phyloP scores from a whole-genome alignment of 306 rosid genomes.

The Pyrus bretschneideri region DNA sequence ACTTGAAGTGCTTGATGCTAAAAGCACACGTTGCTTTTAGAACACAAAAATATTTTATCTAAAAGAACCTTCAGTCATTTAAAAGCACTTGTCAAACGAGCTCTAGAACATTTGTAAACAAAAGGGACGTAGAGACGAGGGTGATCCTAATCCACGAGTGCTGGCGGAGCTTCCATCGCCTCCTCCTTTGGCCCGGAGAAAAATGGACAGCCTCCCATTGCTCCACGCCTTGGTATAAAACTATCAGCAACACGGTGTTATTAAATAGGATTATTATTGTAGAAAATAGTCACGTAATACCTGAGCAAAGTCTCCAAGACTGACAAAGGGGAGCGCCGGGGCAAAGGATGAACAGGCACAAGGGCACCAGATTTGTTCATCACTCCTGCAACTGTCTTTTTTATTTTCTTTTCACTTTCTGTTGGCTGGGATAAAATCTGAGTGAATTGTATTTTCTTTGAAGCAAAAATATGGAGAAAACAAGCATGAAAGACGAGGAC shows the following conservation, averaged over 20 bases:
- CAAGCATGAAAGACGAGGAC: neutral
- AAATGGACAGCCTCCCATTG: slow-evolving; percentile 43
- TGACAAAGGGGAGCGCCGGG: slow-evolving; percentile 36
- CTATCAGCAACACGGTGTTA: no score
- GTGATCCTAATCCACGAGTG: slow-evolving; percentile 37
- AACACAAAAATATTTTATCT: no score
- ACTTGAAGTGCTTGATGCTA: no score
- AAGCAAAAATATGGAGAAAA: neutral
- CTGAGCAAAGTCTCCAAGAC: slow-evolving; percentile 50
- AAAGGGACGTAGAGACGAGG: slow-evolving; percentile 35
- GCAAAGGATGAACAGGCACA: slow-evolving; percentile 32
- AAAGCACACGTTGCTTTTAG: no score
- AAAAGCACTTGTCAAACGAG: no score
- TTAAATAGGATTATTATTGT: no score
- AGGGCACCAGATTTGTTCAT: slow-evolving; percentile 30
- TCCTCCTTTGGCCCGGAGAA: slow-evolving; percentile 36
- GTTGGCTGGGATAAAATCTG: no score
- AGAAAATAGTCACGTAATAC: slow-evolving; percentile 2
- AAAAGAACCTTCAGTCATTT: no score
- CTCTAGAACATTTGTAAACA: slow-evolving; percentile 11
- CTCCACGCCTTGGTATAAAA: slow-evolving; percentile 35
- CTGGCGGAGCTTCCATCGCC: slow-evolving; percentile 33
- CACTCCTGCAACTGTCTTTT: slow-evolving; percentile 11
- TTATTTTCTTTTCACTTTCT: no score
- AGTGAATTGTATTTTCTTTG: no score